These are phyloP conservation scores for Bryoglossum gracile DNA, from an alignment of 495 filamentous ascomycete genomes.

Conservation along the genomic window DNA sequence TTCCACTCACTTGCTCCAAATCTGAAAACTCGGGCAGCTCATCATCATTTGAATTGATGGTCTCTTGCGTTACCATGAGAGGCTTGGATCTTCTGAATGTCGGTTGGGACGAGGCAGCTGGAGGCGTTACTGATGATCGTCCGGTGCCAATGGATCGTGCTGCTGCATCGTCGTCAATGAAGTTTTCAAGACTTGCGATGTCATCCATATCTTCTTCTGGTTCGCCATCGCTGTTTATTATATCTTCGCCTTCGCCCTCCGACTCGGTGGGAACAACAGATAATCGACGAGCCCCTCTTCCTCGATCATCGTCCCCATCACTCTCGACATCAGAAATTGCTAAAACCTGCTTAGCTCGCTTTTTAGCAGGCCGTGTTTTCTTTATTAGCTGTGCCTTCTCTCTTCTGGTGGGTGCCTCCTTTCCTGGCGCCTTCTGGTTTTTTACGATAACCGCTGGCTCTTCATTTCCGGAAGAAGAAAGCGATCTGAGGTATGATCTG, in stretches of 20 bases:
- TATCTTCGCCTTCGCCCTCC: conserved; percentile 20
- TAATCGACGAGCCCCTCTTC: background rate
- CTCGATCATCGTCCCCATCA: conserved; percentile 19
- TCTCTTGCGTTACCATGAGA: conserved; percentile 2
- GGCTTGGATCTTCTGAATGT: background rate
- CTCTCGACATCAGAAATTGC: conserved; percentile 15
- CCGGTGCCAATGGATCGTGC: background rate
- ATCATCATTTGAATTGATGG: conserved; percentile 2
- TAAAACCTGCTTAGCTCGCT: background rate
- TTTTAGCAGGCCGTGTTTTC: conserved; percentile 1
- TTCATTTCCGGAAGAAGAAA: too few relatives aligned
- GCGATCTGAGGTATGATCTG: conserved; percentile 24
- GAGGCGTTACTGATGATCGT: conserved; percentile 13
- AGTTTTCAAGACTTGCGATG: conserved; percentile 19
- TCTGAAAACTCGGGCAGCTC: conserved; percentile 7
- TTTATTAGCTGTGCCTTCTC: conserved; percentile 1
- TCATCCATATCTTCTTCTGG: conserved; percentile 20
- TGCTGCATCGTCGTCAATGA: conserved; percentile 10
- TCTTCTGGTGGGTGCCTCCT: background rate
- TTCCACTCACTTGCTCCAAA: conserved; percentile 2
- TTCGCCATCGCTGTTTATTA: conserved; percentile 12
- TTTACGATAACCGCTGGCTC: too few relatives aligned
- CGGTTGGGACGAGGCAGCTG: background rate
- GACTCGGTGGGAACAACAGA: conserved; percentile 8
- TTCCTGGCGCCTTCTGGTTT: too few relatives aligned